These are phyloP conservation scores for Sporothrix luriei DNA, from an alignment of 2,329 filamentous ascomycete species.

Conservation along the genomic window DNA sequence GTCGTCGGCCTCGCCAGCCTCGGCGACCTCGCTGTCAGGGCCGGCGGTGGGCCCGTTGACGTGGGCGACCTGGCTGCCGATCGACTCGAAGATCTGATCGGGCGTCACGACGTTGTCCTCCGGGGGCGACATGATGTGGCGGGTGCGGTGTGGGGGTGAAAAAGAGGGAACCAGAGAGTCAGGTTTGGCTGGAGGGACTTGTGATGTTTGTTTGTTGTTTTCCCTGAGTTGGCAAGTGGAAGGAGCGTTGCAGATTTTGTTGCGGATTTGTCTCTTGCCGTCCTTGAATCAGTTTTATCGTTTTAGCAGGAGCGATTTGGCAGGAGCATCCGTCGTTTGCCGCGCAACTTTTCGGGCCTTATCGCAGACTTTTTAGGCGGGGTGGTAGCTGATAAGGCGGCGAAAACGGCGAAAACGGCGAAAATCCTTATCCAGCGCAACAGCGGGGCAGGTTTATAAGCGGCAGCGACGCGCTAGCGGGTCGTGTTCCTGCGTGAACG, in stretches of 20 bases:
- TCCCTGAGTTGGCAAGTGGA: background rate
- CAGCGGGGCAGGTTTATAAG: conserved; percentile 30
- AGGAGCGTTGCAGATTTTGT: background rate
- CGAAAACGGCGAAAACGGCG: conserved; percentile 22
- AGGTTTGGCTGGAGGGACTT: background rate
- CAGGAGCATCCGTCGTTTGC: too few species aligned
- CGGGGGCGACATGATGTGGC: conserved; percentile 42
- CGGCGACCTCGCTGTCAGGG: conserved; percentile 38
- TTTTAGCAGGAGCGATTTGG: background rate
- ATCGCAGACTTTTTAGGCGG: conserved; percentile 34
- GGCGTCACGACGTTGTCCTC: conserved; percentile 44
- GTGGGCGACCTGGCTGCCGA: conserved; percentile 63
- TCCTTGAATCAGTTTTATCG: background rate
- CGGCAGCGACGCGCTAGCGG: conserved; percentile 30
- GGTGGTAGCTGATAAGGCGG: conserved; percentile 30
- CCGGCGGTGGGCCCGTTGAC: conserved; percentile 45
- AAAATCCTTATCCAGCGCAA: conserved; percentile 22
- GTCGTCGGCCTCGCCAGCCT: conserved; percentile 52
- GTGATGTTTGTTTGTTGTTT: background rate
- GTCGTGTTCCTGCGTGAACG: background rate
- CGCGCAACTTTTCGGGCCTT: conserved; percentile 21
- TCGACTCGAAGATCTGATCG: conserved; percentile 62
- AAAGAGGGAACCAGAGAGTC: background rate
- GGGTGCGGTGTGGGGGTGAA: background rate
- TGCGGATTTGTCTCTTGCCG: conserved; percentile 15